Percentiles rank a stretch among this genome's conserved stretches.
phyloP scores from a whole-genome alignment of 2,329 filamentous ascomycete species.

The Paraphoma sp. region DNA sequence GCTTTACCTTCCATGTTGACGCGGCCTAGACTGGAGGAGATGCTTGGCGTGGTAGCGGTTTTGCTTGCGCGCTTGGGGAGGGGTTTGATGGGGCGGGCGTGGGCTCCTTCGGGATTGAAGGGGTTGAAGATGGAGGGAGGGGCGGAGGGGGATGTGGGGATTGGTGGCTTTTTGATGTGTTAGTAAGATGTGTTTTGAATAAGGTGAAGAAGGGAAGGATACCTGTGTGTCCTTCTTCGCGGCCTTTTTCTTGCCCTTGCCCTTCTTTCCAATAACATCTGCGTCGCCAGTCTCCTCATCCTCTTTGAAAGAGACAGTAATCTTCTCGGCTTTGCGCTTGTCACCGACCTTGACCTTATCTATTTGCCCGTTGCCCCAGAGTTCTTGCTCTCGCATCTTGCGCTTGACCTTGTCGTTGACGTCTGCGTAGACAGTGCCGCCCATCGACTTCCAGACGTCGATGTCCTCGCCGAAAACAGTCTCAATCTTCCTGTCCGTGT shows the following conservation, averaged over 20 bases:
- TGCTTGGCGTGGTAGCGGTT: not conserved
- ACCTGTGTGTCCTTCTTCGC: not conserved
- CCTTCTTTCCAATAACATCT: not conserved
- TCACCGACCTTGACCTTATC: not conserved
- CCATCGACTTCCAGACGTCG: constrained; percentile 9
- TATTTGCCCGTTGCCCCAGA: constrained; percentile 5
- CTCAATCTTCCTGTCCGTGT: constrained; percentile 3
- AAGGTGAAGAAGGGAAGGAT: not conserved
- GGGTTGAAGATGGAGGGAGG: constrained; percentile 3
- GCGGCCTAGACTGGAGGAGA: not conserved
- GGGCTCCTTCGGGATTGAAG: constrained; percentile 11
- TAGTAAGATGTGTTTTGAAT: not conserved
- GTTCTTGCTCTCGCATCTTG: constrained; percentile 2
- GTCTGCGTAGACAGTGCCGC: constrained; percentile 14
- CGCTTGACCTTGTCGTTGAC: constrained; percentile 9
- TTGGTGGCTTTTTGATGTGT: not conserved
- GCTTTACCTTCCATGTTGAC: not conserved
- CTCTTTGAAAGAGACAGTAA: not conserved
- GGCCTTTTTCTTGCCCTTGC: not conserved
- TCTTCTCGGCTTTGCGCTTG: not conserved
- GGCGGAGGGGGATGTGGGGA: not conserved
- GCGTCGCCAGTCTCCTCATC: not conserved
- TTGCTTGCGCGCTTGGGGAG: not conserved
- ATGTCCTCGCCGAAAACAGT: constrained; percentile 16
- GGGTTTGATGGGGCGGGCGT: constrained; percentile 5